phyloP scores from a whole-genome alignment of 2,329 filamentous ascomycete species.

The Biscogniauxia mediterranea region DNA sequence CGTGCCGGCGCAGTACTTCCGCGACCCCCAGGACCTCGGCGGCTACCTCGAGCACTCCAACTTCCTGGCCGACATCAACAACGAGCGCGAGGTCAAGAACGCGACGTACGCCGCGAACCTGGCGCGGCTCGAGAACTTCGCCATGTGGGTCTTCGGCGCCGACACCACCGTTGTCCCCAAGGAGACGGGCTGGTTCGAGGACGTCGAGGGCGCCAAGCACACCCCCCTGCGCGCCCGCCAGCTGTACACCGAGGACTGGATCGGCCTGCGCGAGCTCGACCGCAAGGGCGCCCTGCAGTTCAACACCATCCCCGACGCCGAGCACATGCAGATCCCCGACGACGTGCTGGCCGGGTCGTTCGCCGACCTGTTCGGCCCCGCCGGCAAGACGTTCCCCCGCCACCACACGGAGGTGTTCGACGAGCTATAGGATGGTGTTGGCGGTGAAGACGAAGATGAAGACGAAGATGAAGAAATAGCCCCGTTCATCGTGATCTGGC shows the following conservation, averaged over 20 bases:
- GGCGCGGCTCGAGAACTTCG: slow-evolving; percentile 68
- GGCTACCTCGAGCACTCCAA: slow-evolving; percentile 78
- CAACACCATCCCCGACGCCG: slow-evolving; percentile 62
- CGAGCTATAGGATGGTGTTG: too few relatives aligned
- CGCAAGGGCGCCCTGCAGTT: slow-evolving; percentile 77
- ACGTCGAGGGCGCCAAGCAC: slow-evolving; percentile 71
- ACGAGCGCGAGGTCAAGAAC: slow-evolving; percentile 78
- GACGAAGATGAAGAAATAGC: too few relatives aligned
- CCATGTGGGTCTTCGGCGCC: slow-evolving; percentile 86
- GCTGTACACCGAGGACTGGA: slow-evolving; percentile 90
- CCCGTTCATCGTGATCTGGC: too few relatives aligned
- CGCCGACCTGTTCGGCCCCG: slow-evolving; percentile 61
- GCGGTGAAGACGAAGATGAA: too few relatives aligned
- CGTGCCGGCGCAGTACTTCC: slow-evolving; percentile 94
- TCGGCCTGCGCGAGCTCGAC: slow-evolving; percentile 79
- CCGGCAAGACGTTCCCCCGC: slow-evolving; percentile 31
- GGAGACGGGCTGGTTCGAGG: slow-evolving; percentile 86
- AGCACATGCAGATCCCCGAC: slow-evolving; percentile 78
- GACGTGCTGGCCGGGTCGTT: slow-evolving; percentile 66
- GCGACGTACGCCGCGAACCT: slow-evolving; percentile 70
- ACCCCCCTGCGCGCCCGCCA: slow-evolving; percentile 65
- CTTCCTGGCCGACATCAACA: slow-evolving; percentile 95
- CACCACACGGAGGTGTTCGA: background rate
- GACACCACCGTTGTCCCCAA: slow-evolving; percentile 86
- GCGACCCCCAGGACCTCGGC: slow-evolving; percentile 65